Conservation (phyloP, 2,329 filamentous ascomycete genomes). For the Beauveria caledonica region DNA sequence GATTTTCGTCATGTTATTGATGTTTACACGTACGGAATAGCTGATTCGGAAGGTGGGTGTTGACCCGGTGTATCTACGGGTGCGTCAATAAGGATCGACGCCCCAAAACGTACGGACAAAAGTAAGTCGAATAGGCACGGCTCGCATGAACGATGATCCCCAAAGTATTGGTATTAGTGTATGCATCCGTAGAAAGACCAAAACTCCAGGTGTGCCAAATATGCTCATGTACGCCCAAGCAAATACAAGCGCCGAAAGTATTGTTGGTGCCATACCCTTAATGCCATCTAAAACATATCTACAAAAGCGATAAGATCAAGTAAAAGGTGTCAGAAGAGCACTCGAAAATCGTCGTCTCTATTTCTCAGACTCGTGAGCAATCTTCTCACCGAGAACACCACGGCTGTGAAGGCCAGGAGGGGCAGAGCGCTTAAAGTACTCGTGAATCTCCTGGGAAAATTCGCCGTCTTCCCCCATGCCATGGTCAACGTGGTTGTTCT, state of each 20-base stretch:
- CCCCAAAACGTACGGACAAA: too few relatives aligned
- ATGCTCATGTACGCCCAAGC: background rate
- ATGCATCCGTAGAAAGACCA: background rate
- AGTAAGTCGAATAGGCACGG: too few relatives aligned
- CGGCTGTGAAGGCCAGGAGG: constrained; percentile 18
- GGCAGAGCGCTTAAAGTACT: constrained; percentile 42
- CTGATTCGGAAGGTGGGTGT: too few relatives aligned
- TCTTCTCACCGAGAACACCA: constrained; percentile 24
- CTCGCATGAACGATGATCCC: background rate
- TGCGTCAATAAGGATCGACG: too few relatives aligned
- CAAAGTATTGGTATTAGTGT: background rate
- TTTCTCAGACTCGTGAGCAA: constrained; percentile 9
- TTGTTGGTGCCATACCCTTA: background rate
- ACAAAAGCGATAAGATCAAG: background rate
- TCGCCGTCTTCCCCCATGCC: constrained; percentile 38
- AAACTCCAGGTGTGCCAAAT: background rate
- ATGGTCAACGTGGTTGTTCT: constrained; percentile 25
- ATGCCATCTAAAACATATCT: background rate
- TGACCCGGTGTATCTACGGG: too few relatives aligned
- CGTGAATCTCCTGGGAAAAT: constrained; percentile 45
- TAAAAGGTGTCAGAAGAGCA: background rate
- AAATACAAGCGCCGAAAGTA: background rate
- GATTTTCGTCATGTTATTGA: too few relatives aligned
- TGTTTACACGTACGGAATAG: too few relatives aligned
- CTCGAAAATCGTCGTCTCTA: constrained; percentile 9